phyloP scores from a whole-genome alignment of 495 filamentous ascomycete genomes.

The Venustampulla echinocandica region DNA sequence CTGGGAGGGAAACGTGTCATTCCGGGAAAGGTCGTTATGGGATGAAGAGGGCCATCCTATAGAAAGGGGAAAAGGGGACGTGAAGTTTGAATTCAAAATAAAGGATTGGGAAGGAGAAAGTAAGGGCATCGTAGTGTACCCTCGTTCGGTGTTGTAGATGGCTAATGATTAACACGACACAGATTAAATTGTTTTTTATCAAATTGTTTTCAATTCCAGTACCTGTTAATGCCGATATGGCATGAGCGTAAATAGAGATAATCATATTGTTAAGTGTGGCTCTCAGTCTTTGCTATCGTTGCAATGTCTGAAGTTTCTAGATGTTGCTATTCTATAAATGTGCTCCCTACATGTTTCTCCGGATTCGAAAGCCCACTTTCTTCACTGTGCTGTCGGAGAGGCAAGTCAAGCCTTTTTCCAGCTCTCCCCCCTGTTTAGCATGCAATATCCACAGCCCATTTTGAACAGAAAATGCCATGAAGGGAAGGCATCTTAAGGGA shows the following conservation, averaged over 20 bases:
- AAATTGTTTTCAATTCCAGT: neutral
- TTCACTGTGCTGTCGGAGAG: too few relatives aligned
- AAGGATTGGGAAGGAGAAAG: conserved; percentile 35
- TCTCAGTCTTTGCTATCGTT: neutral
- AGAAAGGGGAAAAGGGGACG: conserved; percentile 50
- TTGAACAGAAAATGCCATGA: too few relatives aligned
- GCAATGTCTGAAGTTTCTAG: neutral
- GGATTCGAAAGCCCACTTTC: too few relatives aligned
- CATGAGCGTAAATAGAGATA: neutral
- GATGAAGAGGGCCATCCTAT: conserved; percentile 57
- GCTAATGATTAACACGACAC: conserved; percentile 10
- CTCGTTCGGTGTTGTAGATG: conserved; percentile 16
- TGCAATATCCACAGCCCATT: too few relatives aligned
- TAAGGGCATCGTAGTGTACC: conserved; percentile 18
- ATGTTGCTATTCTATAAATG: too few relatives aligned
- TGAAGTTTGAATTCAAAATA: conserved; percentile 54
- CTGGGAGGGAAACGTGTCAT: conserved; percentile 65
- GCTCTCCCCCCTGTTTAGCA: too few relatives aligned
- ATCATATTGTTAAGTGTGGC: neutral
- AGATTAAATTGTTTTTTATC: conserved; percentile 4
- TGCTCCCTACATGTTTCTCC: too few relatives aligned
- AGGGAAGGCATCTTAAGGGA: too few relatives aligned
- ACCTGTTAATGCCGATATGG: neutral
- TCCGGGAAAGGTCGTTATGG: conserved; percentile 75
- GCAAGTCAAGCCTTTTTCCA: too few relatives aligned